These are phyloP conservation scores for Apodospora peruviana DNA, from an alignment of 495 filamentous ascomycete species.

Conservation along the genomic window DNA sequence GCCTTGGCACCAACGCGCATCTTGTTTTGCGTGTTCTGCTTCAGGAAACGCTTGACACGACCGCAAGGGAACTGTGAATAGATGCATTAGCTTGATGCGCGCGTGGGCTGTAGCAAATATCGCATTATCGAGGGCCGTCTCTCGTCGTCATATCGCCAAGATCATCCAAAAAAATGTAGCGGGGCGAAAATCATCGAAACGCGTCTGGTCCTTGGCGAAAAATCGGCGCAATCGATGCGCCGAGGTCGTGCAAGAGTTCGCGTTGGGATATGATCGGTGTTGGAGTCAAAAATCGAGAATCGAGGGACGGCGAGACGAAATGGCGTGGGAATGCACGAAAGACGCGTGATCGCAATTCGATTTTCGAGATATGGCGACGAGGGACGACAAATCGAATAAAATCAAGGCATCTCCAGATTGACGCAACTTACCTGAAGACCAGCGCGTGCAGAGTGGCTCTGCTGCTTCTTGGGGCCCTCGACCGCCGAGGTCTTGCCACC, in stretches of 20 bases:
- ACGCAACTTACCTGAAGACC: conserved; percentile 85
- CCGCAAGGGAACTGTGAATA: conserved; percentile 85
- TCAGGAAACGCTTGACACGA: conserved; percentile 99
- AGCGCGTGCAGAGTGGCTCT: conserved; percentile 97
- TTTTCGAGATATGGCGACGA: neutral
- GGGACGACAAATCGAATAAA: neutral
- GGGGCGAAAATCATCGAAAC: neutral
- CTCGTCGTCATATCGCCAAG: neutral
- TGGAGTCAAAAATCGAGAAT: neutral
- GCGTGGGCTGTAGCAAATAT: neutral
- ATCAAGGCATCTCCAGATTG: neutral
- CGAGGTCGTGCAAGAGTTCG: neutral
- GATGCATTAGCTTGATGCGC: conserved; percentile 26
- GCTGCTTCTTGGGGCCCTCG: conserved; percentile 78
- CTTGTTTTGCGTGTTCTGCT: conserved; percentile 99
- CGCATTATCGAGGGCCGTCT: neutral
- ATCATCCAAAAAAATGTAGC: neutral
- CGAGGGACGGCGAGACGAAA: neutral
- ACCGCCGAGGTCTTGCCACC: conserved; percentile 76
- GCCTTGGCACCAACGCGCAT: conserved; percentile 99
- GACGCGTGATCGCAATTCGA: conserved; percentile 13
- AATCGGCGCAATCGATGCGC: conserved; percentile 2
- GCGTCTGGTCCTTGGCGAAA: neutral
- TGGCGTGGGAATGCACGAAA: conserved; percentile 5
- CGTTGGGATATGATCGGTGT: neutral